Evolutionary conservation across 306 rosid species (phyloP), one percentile per base, ranked within the genome.

Genomic region (Potentilla sterilis): DNA sequence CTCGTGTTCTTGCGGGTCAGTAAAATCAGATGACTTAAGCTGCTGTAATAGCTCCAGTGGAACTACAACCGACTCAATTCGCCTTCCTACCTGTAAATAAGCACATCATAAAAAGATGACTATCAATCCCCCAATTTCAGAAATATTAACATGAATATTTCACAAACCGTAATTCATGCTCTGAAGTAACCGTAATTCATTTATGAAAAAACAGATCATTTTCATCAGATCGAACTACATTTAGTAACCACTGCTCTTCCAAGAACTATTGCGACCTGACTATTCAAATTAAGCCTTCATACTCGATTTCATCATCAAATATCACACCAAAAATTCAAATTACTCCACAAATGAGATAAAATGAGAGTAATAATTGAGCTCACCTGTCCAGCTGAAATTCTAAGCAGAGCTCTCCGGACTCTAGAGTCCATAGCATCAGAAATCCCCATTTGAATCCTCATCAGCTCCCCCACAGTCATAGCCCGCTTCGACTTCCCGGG

Each of bases 371-470:
- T 18, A 66, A 76, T 57, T 22, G 41, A 71, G 9, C 43, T 70
- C 71, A 95, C 99, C 99, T 95, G 97, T 3, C 93, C 89, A 85
- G 97, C 97, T 35, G 97, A 86, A 78, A 95, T 95, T 75, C 97
- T 85, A 7, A 92, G 92, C 61, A 95, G 87, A 46, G 99, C 99
- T 75, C 97, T 85, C 66, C 97, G 69, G 1, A 95, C 96, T 73
- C 99, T 90, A 21, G 97, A 92, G 85, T 95, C 97, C 87, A 88
- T 85, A 14, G 96, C 90, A 41, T 95, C 97, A 15, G 99, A 89
- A 82, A 95, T 97, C 86, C 88, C 84, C 99, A 95, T 95, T 83
- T 95, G 99, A 85, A 81, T 88, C 79, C 97, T 88, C 97, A 95
- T 89, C 76, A 95, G 87, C 82, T 95, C 99, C 4, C 99, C 99